These are phyloP conservation scores for Leccinum glutinopallens DNA, from an alignment of 1,284 basidiomycete species.

Conservation along the genomic window DNA sequence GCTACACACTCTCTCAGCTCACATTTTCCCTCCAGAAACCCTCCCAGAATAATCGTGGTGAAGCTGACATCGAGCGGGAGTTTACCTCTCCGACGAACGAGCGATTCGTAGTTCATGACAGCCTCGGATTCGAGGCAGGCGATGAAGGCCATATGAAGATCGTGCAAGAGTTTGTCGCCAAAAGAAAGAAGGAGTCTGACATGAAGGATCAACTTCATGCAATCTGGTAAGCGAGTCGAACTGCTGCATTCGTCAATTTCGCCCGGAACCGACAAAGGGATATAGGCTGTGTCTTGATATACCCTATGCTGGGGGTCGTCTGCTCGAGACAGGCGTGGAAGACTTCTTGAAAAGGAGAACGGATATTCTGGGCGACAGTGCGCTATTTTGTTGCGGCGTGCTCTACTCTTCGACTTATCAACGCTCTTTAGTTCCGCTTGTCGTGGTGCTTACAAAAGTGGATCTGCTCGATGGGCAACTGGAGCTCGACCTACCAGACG, in stretches of 20 bases:
- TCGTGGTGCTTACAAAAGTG: no score
- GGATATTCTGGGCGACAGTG: no score
- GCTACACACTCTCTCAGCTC: not conserved
- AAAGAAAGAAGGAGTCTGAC: not conserved
- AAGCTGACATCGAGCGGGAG: constrained; percentile 15
- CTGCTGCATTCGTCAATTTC: not conserved
- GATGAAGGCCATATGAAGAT: constrained; percentile 11
- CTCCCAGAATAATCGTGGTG: constrained; percentile 9
- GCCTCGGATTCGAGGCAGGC: constrained; percentile 22
- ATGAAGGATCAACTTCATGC: constrained; percentile 21
- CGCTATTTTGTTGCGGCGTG: no score
- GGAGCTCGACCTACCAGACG: no score
- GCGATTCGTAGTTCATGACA: constrained; percentile 25
- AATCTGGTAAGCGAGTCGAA: constrained; percentile 16
- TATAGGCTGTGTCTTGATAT: no score
- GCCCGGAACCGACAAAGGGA: no score
- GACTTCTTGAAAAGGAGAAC: no score
- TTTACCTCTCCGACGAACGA: constrained; percentile 15
- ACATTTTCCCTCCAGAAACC: constrained; percentile 10
- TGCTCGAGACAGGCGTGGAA: no score
- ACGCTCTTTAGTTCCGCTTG: no score
- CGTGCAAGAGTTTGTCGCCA: constrained; percentile 12
- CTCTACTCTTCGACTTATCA: no score
- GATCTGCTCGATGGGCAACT: no score
- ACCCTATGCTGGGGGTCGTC: not conserved